These are phyloP conservation scores for Coemansia sp. DNA, from an alignment of 192 early-diverging fungal genomes.

Conservation along the genomic window DNA sequence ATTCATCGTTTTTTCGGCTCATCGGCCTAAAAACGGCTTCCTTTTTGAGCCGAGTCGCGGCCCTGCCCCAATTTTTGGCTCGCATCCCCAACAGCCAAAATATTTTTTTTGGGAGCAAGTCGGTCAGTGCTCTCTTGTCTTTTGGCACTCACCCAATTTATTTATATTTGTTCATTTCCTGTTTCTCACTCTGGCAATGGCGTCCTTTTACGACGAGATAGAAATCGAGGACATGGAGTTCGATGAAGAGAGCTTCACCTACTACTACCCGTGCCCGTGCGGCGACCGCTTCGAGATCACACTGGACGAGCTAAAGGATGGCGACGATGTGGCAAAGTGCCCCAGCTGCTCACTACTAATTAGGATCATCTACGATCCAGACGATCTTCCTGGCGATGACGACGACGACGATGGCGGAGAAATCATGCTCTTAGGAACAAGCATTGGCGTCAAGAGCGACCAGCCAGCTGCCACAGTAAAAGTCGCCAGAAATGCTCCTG, in stretches of 20 bases:
- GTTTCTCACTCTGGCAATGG: slow-evolving; percentile 19
- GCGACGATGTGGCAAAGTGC: slow-evolving; percentile 87
- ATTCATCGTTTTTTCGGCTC: neutral
- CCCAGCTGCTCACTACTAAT: slow-evolving; percentile 92
- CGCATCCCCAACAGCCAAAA: neutral
- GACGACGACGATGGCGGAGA: slow-evolving; percentile 33
- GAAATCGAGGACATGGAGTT: slow-evolving; percentile 92
- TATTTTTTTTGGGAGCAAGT: neutral
- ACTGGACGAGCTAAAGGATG: slow-evolving; percentile 69
- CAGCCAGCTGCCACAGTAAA: neutral
- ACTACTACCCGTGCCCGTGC: slow-evolving; percentile 95
- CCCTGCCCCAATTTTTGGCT: neutral
- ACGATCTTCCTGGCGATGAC: slow-evolving; percentile 27
- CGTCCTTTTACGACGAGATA: slow-evolving; percentile 63
- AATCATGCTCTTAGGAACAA: slow-evolving; percentile 15
- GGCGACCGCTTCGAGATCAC: slow-evolving; percentile 93
- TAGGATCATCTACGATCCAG: slow-evolving; percentile 84
- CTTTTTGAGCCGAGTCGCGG: neutral
- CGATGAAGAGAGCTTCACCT: slow-evolving; percentile 76
- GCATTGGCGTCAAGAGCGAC: slow-evolving; percentile 4
- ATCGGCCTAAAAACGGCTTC: neutral
- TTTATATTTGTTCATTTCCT: neutral
- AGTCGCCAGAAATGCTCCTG: neutral
- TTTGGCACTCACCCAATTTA: neutral
- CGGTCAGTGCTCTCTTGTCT: neutral